These are phyloP conservation scores for Penicillium sp. DNA, from an alignment of 2,329 filamentous ascomycete genomes.

Conservation along the genomic window DNA sequence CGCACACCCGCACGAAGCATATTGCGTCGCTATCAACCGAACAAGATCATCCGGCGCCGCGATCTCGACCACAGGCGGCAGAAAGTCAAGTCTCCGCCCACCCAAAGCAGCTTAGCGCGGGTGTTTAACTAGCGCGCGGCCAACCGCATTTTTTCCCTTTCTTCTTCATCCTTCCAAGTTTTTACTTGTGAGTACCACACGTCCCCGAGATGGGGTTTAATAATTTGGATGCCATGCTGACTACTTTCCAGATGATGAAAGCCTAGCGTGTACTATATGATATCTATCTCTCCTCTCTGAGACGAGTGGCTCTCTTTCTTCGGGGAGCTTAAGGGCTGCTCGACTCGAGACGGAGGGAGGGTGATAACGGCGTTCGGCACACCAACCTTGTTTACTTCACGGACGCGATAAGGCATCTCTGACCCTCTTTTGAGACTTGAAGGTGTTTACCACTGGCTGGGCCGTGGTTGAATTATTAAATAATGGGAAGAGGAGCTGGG, in stretches of 20 bases:
- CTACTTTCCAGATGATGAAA: conserved; percentile 87
- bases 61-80: conserved; percentile 6
- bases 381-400: conserved; percentile 90
- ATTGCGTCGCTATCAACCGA: conserved; percentile 9
- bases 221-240: conserved; percentile 10
- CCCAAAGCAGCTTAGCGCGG: conserved; percentile 24
- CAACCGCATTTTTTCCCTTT: conserved; percentile 45
- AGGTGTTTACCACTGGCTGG: conserved; percentile 29
- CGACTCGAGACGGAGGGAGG: conserved; percentile 64
- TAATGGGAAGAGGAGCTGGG: conserved; percentile 3
- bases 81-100: conserved; percentile 16
- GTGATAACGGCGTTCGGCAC: conserved; percentile 99
- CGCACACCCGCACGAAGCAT: conserved; percentile 26
- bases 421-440: conserved; percentile 60
- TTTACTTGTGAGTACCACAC: conserved; percentile 74
- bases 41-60: not conserved
- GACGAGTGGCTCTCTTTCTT: conserved; percentile 72
- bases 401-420: conserved; percentile 99
- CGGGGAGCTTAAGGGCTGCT: conserved; percentile 83
- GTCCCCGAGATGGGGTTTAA: not conserved
- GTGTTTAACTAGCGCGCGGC: conserved; percentile 24
- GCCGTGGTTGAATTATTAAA: conserved; percentile 3
- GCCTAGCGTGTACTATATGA: conserved; percentile 95
- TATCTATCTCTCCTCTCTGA: conserved; percentile 58
- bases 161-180: conserved; percentile 97